Base-by-base conservation (phyloP, 352 stramenopile species). In the Phytopythium delawarense region DNA sequence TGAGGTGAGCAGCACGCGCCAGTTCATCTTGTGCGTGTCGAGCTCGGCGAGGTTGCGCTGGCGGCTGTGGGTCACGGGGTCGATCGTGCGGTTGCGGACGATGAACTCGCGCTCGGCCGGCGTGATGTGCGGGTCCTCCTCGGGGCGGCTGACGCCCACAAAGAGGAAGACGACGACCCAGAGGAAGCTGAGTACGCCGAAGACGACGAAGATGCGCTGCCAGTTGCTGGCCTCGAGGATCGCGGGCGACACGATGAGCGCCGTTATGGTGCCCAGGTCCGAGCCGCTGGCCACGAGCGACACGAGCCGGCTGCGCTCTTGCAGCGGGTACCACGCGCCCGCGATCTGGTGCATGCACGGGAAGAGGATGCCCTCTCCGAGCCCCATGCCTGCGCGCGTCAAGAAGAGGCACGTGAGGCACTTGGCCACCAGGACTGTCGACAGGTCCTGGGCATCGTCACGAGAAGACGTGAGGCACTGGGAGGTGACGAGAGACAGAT, bases 301-400 rank as follows among this genome's bases (percentile, higher is more conserved):
- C 21, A 93, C 87, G 42, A 96, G 78, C 1, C 81, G 85, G 71
- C 84, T 94, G 52, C 85, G 79, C 60, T 94, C 84, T 45, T 91
- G 81, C 18, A 91, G 62, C 9, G 87, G 87, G 58, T 94, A 96
- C 85, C 84, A 94, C 23, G 85, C 78, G 32, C 81, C 78, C n/a
- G 82, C 72, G 64, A 96, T 84, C 71, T 93, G 83, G 57, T 96
- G 85, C 87, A 96, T 92, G 56, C 85, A 96, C 34, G 87, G 87
- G 56, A 96, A 96, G 37, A 96, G 65, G 49, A 96, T 92, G 37
- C 87, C 87, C 57, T 96, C 87, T 55, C 87, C 87, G 32, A 96
- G 74, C 1, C 87, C 87, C 87, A 96, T 96, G 15, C 81, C 82
- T 1, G 78, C 76, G 58, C 87, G 85, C 18, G 80, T 85, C 44